Evolutionary conservation across 345 rosid species (phyloP).

Genomic region (Hibiscus trionum): DNA sequence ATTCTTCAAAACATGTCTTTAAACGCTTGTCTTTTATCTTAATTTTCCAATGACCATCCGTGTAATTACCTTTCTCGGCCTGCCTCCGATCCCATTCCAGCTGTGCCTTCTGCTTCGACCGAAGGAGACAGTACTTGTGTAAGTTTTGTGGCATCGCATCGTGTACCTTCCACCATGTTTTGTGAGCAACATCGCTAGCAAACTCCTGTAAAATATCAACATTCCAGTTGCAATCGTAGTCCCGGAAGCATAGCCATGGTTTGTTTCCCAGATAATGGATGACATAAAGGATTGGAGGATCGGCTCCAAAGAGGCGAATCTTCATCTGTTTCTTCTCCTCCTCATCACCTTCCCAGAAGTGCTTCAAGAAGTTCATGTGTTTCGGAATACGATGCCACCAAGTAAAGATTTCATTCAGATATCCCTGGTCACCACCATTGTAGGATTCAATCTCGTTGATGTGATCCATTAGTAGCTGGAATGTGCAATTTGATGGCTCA

Average conservation of each 20-base stretch:
- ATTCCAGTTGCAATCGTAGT: neutral
- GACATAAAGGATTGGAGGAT: conserved; percentile 79
- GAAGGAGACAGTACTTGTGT: neutral
- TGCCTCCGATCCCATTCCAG: neutral
- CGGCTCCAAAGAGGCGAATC: conserved; percentile 58
- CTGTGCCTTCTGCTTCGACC: neutral
- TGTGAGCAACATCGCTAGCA: neutral
- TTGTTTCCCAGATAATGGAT: conserved; percentile 79
- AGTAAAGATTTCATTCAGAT: conserved; percentile 77
- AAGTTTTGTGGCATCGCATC: neutral
- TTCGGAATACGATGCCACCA: conserved; percentile 97
- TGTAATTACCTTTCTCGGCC: neutral
- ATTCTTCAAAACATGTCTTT: too few relatives aligned
- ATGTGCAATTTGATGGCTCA: conserved; percentile 83
- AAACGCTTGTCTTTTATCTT: too few relatives aligned
- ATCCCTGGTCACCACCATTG: conserved; percentile 93
- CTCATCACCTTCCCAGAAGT: conserved; percentile 89
- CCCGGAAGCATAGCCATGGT: conserved; percentile 60
- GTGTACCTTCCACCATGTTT: neutral
- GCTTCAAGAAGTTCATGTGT: conserved; percentile 91
- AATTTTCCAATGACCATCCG: neutral
- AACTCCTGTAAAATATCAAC: neutral
- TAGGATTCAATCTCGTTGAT: conserved; percentile 75
- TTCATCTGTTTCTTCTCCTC: conserved; percentile 64
- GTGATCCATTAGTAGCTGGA: conserved; percentile 74